Evolutionary conservation across 2,329 filamentous ascomycete species (phyloP).

Genomic region (Claviceps pazoutovae): DNA sequence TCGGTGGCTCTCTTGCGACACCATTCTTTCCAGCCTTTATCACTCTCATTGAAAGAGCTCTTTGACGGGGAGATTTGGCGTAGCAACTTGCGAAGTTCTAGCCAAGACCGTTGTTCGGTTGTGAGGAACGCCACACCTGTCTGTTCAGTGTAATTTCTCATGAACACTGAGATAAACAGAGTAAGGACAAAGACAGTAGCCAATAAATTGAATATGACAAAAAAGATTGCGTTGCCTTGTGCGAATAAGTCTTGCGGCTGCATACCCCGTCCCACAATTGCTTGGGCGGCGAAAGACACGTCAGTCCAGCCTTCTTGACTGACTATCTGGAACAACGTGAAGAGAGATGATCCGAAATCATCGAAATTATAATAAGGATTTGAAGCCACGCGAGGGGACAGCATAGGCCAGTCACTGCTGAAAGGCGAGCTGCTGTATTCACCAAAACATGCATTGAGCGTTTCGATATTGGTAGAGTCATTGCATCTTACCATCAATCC

Average conservation of each 20-base stretch:
- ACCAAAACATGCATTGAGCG: slow-evolving; percentile 63
- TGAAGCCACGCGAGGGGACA: slow-evolving; percentile 65
- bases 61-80: slow-evolving; percentile 92
- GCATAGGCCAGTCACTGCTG: slow-evolving; percentile 58
- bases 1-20: slow-evolving; percentile 89
- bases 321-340: slow-evolving; percentile 96
- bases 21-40: slow-evolving; percentile 74
- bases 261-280: slow-evolving; percentile 59
- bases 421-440: slow-evolving; percentile 69
- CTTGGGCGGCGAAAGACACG: slow-evolving; percentile 73
- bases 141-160: slow-evolving; percentile 98
- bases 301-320: slow-evolving; percentile 97
- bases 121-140: slow-evolving; percentile 94
- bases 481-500: slow-evolving; percentile 73
- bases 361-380: slow-evolving; percentile 90
- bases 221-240: slow-evolving; percentile 83
- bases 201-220: slow-evolving; percentile 90
- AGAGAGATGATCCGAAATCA: slow-evolving; percentile 82
- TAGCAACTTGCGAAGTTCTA: slow-evolving; percentile 83
- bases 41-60: slow-evolving; percentile 65
- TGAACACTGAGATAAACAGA: slow-evolving; percentile 96
- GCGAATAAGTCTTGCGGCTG: slow-evolving; percentile 59
- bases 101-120: slow-evolving; percentile 90
- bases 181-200: slow-evolving; percentile 94
- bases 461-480: slow-evolving; percentile 38